Base-by-base conservation (phyloP, 2,329 filamentous ascomycete genomes). In the Sclerotinia nivalis region DNA sequence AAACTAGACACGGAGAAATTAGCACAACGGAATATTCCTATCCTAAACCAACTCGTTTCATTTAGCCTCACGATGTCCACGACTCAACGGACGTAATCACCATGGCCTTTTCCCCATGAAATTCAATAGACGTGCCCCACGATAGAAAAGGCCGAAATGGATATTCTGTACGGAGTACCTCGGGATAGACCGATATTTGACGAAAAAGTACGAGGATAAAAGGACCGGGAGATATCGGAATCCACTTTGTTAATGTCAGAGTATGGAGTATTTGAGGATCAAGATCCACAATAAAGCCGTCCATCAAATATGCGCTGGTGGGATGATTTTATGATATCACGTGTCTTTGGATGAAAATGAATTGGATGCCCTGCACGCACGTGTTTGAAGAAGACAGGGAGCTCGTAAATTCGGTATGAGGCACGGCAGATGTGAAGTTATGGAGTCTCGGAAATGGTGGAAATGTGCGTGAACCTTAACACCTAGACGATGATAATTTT, bases 281-380 rank as follows among this genome's bases (percentile, higher is more conserved):
- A 55, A 37, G 55, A 68, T 68, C 66, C 66, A 68, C n/a, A 68
- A 68, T 68, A 68, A 68, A 68, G 66, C 66, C 66, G 66, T 61
- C 60, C 43, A 40, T 50, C 45, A 37, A 25, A 40, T 64, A 64
- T 64, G 61, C 55, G 66, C 9, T 28, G 54, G 52, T 68, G 45
- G 45, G 45, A 68, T 68, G 55, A 49, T 68, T 49, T 61, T 9
- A 15, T 0, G 0, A 52, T 50, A 22, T 64, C 61, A 64, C 61
- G 61, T 64, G 61, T 40, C 22, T 8, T 12, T 22, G 10, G 60
- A 50, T 64, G 13, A 60, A 60, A 34, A 34, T 37, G 49, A 25
- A 49, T 37, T n/a, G n/a, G 6, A n/a, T 37, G 10, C 7, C 20
- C 8, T 37, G 22, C 25, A 61, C 25, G 22, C 60, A 64, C 47